These are phyloP conservation scores for Tetraselmis striata DNA, from an alignment of 139 green algal genomes.

Conservation along the genomic window DNA sequence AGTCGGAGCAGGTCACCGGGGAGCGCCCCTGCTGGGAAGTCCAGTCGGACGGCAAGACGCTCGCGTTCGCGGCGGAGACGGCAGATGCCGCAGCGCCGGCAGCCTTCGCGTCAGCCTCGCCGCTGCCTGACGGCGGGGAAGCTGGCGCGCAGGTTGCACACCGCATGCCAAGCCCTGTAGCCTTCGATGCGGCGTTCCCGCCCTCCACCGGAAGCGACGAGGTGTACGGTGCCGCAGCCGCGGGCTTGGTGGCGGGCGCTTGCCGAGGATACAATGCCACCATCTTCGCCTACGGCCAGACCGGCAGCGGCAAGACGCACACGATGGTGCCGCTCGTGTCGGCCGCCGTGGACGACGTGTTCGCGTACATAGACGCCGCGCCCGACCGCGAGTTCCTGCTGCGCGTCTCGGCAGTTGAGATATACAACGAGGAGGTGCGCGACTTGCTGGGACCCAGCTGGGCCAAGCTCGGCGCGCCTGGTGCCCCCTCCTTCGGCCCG, in stretches of 20 bases:
- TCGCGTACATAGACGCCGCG: slow-evolving; percentile 21
- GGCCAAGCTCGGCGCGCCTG: background rate
- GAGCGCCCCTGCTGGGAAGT: slow-evolving; percentile 26
- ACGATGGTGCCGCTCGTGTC: slow-evolving; percentile 46
- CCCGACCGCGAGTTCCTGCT: slow-evolving; percentile 36
- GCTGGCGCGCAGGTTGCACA: slow-evolving; percentile 25
- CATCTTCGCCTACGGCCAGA: slow-evolving; percentile 57
- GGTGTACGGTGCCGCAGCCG: background rate
- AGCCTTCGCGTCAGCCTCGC: slow-evolving; percentile 28
- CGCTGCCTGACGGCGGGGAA: slow-evolving; percentile 29
- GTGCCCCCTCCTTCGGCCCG: background rate
- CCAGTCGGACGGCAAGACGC: slow-evolving; percentile 2
- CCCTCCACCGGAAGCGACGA: background rate
- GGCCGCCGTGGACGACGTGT: slow-evolving; percentile 36
- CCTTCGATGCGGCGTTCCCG: slow-evolving; percentile 19
- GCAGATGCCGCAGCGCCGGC: slow-evolving; percentile 5
- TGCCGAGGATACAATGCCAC: background rate
- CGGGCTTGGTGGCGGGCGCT: background rate
- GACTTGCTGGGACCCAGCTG: slow-evolving; percentile 30
- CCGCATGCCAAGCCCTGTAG: slow-evolving; percentile 24
- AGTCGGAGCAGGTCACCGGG: slow-evolving; percentile 21
- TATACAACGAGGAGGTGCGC: slow-evolving; percentile 62
- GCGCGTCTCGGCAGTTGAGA: slow-evolving; percentile 49
- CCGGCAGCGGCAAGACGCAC: slow-evolving; percentile 55
- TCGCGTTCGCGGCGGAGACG: slow-evolving; percentile 23